Evolutionary conservation across 2,329 filamentous ascomycete genomes (phyloP), one percentile per base, ranked within the genome.

Genomic region (Hymenoscyphus occultus): DNA sequence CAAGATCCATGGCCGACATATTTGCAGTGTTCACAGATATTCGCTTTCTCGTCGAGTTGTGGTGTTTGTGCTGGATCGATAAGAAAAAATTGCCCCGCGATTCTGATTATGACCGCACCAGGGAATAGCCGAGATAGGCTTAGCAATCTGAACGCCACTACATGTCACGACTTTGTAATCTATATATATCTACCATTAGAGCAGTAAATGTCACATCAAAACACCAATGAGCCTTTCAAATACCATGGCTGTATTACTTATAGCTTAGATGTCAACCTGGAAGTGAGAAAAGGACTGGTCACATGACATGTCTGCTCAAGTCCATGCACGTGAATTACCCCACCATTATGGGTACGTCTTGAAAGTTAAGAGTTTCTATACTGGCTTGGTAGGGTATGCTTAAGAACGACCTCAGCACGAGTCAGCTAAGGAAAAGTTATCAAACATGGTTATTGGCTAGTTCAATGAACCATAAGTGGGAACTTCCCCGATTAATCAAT

Each of bases 1-100:
- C 84, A 67, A 86, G 68, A 74, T 87, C 84, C 84, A 86, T 86
- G 73, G 80, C 84, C 75, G 81, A 82, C 81, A 84, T 84, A 22
- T 70, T 79, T 72, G 68, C 67, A 67, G 65, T 59, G 22, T 80
- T 32, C 68, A 16, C 14, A 45, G 59, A 14, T 57, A 39, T 60
- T 62, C 59, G 42, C 56, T 48, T 67, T 64, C 64, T 57, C 59
- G 42, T 64, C 42, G 39, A 62, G 64, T 61, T 60, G 64, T 65
- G 60, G 54, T 60, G 48, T 51, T 58, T 13, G 60, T 62, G 59
- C 61, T 56, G 61, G 63, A 67, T 68, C 66, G 70, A 73, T 71
- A 69, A 70, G 69, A 73, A 71, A 71, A 70, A 63, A 62, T 70
- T 67, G 66, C 70, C 71, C 71, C 69, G 67, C 71, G 28, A 54